Evolutionary conservation across 1,139 yeast genomes (phyloP).

Genomic region (Tardiomyces blankii): DNA sequence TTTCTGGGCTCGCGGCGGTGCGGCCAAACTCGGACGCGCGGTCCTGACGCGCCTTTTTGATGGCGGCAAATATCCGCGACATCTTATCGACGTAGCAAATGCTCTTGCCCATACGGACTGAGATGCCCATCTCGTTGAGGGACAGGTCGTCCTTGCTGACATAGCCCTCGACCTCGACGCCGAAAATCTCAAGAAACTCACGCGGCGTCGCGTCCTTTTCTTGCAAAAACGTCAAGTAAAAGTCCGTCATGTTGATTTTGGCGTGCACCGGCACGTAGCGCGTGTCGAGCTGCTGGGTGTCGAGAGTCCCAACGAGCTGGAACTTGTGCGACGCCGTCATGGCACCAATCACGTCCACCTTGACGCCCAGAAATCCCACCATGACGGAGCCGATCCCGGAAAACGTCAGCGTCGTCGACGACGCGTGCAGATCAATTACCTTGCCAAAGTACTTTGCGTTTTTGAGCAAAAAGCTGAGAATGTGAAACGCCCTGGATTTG

Average conservation of each 20-base stretch:
- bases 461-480: conserved; percentile 17
- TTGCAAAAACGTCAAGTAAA: conserved; percentile 17
- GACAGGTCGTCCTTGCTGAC: conserved; percentile 21
- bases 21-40: too few species aligned
- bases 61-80: conserved; percentile 3
- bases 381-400: conserved; percentile 18
- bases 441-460: conserved; percentile 17
- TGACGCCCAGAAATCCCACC: conserved; percentile 18
- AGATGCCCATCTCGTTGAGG: conserved; percentile 23
- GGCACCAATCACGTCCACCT: conserved; percentile 16
- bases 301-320: conserved; percentile 26
- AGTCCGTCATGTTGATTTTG: conserved; percentile 17
- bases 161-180: conserved; percentile 24
- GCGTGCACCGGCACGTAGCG: conserved; percentile 22
- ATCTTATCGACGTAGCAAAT: conserved; percentile 7
- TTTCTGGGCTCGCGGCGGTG: background rate
- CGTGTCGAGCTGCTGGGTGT: conserved; percentile 16
- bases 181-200: conserved; percentile 22
- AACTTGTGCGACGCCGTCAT: conserved; percentile 12
- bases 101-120: conserved; percentile 17
- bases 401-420: conserved; percentile 17
- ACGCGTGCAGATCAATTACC: conserved; percentile 12
- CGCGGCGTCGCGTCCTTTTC: conserved; percentile 18
- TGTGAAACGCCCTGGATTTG: conserved; percentile 13
- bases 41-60: conserved; percentile 1